Conservation (phyloP, 306 rosid species). For the Gillenia trifoliata region DNA sequence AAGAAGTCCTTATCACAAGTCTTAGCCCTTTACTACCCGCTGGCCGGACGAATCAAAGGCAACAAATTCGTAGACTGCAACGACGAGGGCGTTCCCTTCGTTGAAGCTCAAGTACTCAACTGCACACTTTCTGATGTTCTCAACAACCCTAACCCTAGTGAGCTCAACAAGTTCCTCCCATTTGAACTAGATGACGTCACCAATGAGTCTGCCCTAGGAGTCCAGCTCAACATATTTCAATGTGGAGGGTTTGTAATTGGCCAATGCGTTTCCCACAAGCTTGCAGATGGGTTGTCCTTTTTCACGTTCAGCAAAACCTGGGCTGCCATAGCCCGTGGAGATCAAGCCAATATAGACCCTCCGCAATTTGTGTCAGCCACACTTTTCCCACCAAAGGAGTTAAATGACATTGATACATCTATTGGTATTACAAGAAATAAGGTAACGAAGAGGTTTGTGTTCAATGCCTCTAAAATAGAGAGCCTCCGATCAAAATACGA, state of each 20-base stretch:
- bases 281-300: slow-evolving; percentile 22
- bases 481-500: slow-evolving; percentile 26
- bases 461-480: slow-evolving; percentile 27
- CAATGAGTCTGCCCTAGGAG: background rate
- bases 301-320: slow-evolving; percentile 30
- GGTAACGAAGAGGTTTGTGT: slow-evolving; percentile 39
- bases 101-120: slow-evolving; percentile 10
- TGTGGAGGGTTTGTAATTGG: slow-evolving; percentile 27
- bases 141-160: slow-evolving; percentile 2
- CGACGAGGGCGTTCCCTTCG: slow-evolving; percentile 20
- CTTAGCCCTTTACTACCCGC: slow-evolving; percentile 25
- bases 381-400: slow-evolving; percentile 45
- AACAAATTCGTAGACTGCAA: slow-evolving; percentile 25
- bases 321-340: slow-evolving; percentile 28
- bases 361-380: slow-evolving; percentile 33
- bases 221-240: slow-evolving; percentile 27
- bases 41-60: slow-evolving; percentile 20
- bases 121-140: slow-evolving; percentile 11
- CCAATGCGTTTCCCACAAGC: slow-evolving; percentile 22
- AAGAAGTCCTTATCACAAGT: slow-evolving; percentile 27
- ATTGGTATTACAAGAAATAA: slow-evolving; percentile 26
- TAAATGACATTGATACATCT: background rate
- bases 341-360: background rate
- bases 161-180: slow-evolving; percentile 24
- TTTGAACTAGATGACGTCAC: slow-evolving; percentile 16